These are phyloP conservation scores for Elsinoe australis DNA, from an alignment of 2,329 filamentous ascomycete species.

Conservation along the genomic window DNA sequence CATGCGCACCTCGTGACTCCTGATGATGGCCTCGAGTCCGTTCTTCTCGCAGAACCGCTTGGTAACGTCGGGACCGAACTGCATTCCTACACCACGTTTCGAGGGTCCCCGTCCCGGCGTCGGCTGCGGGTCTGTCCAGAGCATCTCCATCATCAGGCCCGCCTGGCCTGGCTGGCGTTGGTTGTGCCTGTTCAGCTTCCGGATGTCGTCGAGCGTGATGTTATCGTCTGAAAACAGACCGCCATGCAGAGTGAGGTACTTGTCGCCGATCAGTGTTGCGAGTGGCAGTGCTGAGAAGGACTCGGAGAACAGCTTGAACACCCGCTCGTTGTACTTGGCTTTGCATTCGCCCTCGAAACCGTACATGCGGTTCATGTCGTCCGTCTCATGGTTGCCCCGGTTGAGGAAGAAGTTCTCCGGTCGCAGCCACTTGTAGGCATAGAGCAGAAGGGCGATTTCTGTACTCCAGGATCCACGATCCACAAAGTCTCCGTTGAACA, in stretches of 20 bases:
- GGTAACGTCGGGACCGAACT: constrained; percentile 94
- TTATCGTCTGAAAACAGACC: constrained; percentile 95
- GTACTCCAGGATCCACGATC: constrained; percentile 96
- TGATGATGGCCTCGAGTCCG: constrained; percentile 86
- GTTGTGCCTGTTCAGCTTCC: constrained; percentile 81
- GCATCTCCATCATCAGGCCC: constrained; percentile 99
- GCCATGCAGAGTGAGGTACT: constrained; percentile 87
- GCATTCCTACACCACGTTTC: constrained; percentile 92
- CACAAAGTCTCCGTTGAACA: constrained; percentile 99
- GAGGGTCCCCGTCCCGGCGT: constrained; percentile 80
- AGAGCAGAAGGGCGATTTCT: constrained; percentile 89
- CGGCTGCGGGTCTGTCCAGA: constrained; percentile 95
- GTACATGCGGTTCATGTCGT: constrained; percentile 98
- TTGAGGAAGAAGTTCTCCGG: constrained; percentile 85
- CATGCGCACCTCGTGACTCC: constrained; percentile 97
- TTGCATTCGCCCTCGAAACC: constrained; percentile 98
- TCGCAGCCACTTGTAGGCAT: constrained; percentile 93
- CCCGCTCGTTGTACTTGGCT: constrained; percentile 91
- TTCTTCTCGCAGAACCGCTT: constrained; percentile 96
- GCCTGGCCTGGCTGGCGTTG: constrained; percentile 89
- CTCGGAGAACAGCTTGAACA: constrained; percentile 97
- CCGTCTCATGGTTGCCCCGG: constrained; percentile 95
- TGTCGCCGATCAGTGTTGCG: constrained; percentile 82
- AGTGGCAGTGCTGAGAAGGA: constrained; percentile 91
- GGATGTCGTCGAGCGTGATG: constrained; percentile 82